phyloP scores from a whole-genome alignment of 176 grass and related monocot genomes.

The Avena sativa region DNA sequence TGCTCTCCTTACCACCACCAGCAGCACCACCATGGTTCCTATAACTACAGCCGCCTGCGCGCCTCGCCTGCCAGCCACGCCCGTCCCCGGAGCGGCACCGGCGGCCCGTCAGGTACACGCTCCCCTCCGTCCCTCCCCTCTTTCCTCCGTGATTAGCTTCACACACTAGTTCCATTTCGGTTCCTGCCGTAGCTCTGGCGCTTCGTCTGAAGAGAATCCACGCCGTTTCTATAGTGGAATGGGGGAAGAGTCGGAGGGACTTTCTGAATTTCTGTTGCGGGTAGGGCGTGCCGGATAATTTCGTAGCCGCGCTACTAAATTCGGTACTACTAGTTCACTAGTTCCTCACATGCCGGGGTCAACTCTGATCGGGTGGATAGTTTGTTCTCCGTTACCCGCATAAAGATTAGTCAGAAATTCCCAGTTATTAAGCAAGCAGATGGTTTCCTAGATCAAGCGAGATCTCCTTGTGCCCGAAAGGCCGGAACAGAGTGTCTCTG shows the following conservation, averaged over 20 bases:
- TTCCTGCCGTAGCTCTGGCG: no score
- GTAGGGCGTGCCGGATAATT: not conserved
- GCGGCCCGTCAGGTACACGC: constrained; percentile 15
- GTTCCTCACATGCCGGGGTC: not conserved
- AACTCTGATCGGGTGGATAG: not conserved
- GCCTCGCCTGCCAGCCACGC: not conserved
- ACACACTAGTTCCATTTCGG: not conserved
- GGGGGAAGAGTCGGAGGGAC: no score
- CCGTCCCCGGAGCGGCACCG: constrained; percentile 2
- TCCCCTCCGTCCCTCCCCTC: not conserved
- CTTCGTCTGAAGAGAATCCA: no score
- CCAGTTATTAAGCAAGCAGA: not conserved
- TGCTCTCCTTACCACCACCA: not conserved
- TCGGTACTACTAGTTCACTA: no score
- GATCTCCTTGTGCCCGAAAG: not conserved
- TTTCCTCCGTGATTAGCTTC: not conserved
- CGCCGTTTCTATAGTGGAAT: no score
- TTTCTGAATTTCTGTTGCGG: no score
- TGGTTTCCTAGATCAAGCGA: not conserved
- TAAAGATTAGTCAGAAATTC: not conserved
- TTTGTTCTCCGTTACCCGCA: not conserved
- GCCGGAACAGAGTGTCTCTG: no score
- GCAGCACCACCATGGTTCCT: not conserved
- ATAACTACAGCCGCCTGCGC: not conserved
- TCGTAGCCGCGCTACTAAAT: not conserved